phyloP scores from a whole-genome alignment of 2,329 filamentous ascomycete species.

The Diaporthe aspalathi region DNA sequence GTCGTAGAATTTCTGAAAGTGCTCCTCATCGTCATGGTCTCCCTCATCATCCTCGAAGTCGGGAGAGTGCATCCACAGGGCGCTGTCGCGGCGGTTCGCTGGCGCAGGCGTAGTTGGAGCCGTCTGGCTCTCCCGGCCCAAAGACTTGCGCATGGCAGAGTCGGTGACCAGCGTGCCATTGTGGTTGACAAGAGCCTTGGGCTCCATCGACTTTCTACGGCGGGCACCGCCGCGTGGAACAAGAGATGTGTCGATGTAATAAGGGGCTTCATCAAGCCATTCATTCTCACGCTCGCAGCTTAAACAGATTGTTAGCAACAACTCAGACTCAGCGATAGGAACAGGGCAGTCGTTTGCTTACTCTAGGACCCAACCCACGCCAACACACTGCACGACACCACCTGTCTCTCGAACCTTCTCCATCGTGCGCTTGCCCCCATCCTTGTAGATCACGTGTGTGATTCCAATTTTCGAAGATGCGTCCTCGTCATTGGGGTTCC shows the following conservation, averaged over 20 bases:
- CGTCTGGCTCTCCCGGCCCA: slow-evolving; percentile 51
- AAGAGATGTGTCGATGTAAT: slow-evolving; percentile 74
- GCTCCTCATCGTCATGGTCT: slow-evolving; percentile 46
- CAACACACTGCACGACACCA: slow-evolving; percentile 85
- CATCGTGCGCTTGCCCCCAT: slow-evolving; percentile 82
- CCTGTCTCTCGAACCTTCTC: slow-evolving; percentile 81
- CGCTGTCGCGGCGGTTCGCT: slow-evolving; percentile 63
- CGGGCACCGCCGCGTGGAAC: slow-evolving; percentile 77
- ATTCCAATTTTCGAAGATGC: slow-evolving; percentile 71
- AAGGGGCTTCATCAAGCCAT: slow-evolving; percentile 80
- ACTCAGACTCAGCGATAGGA: neutral
- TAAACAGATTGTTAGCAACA: slow-evolving; percentile 44
- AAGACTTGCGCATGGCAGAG: slow-evolving; percentile 45
- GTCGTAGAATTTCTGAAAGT: slow-evolving; percentile 53
- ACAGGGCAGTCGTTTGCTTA: slow-evolving; percentile 58
- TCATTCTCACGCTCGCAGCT: slow-evolving; percentile 81
- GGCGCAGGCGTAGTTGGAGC: slow-evolving; percentile 59
- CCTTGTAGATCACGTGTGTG: slow-evolving; percentile 91
- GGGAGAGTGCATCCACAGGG: slow-evolving; percentile 66
- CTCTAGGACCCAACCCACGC: slow-evolving; percentile 90
- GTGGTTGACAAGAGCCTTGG: slow-evolving; percentile 74
- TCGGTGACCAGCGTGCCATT: slow-evolving; percentile 71
- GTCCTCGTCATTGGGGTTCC: slow-evolving; percentile 67
- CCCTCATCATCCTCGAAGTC: slow-evolving; percentile 53
- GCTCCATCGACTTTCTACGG: slow-evolving; percentile 85